Conservation (phyloP, 2,329 filamentous ascomycete species). For the Alternaria infectoria region DNA sequence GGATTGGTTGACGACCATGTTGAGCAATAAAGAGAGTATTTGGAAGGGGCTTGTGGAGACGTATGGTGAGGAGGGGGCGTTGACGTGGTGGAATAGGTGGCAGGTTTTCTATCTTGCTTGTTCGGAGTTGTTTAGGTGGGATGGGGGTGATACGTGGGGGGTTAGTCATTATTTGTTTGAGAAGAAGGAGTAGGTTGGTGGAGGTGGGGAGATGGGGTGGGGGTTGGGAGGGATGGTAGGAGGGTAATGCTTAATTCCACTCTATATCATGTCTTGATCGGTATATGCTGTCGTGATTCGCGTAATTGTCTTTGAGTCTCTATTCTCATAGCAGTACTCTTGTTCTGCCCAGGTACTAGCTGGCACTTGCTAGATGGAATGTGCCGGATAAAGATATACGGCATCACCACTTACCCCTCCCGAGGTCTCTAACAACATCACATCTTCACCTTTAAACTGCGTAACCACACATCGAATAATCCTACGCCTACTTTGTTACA, state of each 20-base stretch:
- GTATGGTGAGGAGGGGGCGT: conserved; percentile 66
- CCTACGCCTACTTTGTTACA: background rate
- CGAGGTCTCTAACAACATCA: background rate
- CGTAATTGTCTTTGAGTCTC: no score
- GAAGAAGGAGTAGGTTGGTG: conserved; percentile 52
- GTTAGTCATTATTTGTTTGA: conserved; percentile 71
- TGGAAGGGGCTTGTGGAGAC: conserved; percentile 70
- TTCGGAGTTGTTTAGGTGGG: conserved; percentile 71
- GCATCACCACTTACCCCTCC: background rate
- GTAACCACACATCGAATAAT: no score
- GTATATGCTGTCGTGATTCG: no score
- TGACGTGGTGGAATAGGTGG: conserved; percentile 73
- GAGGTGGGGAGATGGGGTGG: no score
- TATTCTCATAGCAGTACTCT: no score
- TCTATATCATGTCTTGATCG: background rate
- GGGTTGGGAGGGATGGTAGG: no score
- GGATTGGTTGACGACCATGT: conserved; percentile 70
- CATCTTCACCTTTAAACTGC: background rate
- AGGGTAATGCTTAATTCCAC: background rate
- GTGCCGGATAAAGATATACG: background rate
- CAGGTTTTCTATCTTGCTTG: conserved; percentile 76
- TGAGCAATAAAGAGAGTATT: conserved; percentile 63
- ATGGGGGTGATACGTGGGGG: conserved; percentile 71
- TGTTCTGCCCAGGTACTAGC: background rate
- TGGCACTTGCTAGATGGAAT: background rate